Conservation (phyloP, 116 monocot species). For the Thalassia testudinum region DNA sequence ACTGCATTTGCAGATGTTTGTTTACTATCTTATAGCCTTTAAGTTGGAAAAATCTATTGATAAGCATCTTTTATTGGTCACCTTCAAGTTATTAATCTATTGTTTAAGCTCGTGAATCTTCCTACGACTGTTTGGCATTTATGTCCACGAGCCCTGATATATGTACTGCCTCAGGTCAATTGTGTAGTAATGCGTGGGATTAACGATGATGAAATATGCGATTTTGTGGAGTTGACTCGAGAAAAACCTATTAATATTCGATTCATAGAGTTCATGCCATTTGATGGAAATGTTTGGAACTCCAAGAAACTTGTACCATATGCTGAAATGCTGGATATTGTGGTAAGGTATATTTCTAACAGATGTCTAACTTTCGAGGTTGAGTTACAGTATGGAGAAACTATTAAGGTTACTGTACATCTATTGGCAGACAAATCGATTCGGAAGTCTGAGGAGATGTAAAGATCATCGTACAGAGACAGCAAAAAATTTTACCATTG, state of each 20-base stretch:
- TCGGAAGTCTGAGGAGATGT: constrained; percentile 44
- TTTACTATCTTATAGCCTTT: too few relatives aligned
- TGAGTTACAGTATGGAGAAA: neutral
- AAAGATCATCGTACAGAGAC: constrained; percentile 62
- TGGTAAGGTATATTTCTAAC: constrained; percentile 80
- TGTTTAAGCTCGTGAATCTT: too few relatives aligned
- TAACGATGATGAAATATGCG: constrained; percentile 94
- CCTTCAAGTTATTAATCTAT: too few relatives aligned
- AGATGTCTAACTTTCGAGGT: constrained; percentile 4
- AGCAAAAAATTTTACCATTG: constrained; percentile 82
- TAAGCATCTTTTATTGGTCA: neutral
- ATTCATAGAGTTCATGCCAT: constrained; percentile 99
- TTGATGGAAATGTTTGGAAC: constrained; percentile 99
- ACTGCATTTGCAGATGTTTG: neutral
- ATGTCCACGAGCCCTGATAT: too few relatives aligned
- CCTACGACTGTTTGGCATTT: too few relatives aligned
- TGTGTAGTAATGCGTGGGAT: constrained; percentile 95
- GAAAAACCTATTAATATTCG: constrained; percentile 83
- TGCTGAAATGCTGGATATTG: constrained; percentile 95
- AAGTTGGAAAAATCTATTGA: too few relatives aligned
- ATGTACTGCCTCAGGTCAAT: constrained; percentile 43
- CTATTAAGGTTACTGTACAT: neutral
- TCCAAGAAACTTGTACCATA: constrained; percentile 88
- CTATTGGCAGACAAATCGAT: constrained; percentile 27
- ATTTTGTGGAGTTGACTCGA: constrained; percentile 84